Evolutionary conservation across 2,329 filamentous ascomycete species (phyloP).

Genomic region (Penicillium sp.): DNA sequence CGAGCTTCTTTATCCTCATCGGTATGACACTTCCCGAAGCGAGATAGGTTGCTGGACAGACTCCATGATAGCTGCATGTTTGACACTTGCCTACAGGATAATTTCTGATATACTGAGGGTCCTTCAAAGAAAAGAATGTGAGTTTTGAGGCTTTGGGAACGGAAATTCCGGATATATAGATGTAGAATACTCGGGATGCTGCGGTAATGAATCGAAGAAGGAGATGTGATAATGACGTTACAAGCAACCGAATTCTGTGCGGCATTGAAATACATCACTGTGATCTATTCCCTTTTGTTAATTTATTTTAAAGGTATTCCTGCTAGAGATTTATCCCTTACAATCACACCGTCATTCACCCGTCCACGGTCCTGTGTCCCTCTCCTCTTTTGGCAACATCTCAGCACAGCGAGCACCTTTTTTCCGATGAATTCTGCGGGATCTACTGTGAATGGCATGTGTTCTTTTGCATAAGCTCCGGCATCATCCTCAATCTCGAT

Average conservation of each 20-base stretch:
- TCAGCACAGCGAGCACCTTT: neutral
- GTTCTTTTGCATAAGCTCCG: neutral
- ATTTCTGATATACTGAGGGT: neutral
- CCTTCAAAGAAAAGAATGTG: too few relatives aligned
- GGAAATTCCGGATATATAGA: too few relatives aligned
- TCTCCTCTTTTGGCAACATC: neutral
- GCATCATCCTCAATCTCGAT: neutral
- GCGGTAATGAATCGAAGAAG: too few relatives aligned
- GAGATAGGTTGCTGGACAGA: neutral
- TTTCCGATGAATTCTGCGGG: neutral
- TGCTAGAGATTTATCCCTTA: too few relatives aligned
- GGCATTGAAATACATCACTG: too few relatives aligned
- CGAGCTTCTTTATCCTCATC: neutral
- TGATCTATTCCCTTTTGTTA: too few relatives aligned
- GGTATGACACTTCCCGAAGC: neutral
- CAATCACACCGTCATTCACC: too few relatives aligned
- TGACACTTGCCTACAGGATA: neutral
- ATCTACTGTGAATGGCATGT: neutral
- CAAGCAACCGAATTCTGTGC: too few relatives aligned
- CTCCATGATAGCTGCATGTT: neutral
- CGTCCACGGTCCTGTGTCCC: neutral
- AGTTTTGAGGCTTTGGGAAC: too few relatives aligned
- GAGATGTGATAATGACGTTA: too few relatives aligned
- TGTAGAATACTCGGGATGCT: too few relatives aligned
- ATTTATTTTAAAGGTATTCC: too few relatives aligned